These are phyloP conservation scores for Suhomyces choctaworum DNA, from an alignment of 1,139 yeast genomes.

Conservation along the genomic window DNA sequence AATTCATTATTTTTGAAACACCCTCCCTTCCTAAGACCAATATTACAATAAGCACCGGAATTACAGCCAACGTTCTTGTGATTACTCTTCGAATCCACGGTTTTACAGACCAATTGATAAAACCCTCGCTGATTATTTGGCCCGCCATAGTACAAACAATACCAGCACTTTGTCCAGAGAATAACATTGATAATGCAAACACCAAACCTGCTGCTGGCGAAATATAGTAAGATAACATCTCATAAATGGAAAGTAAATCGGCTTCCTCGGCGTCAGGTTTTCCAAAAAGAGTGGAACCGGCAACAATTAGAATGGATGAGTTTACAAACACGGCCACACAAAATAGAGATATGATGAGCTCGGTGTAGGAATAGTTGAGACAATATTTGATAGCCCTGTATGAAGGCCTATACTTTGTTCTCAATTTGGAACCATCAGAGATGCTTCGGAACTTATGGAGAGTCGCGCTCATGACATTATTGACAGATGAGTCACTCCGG, in stretches of 20 bases:
- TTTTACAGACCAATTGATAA: conserved; percentile 67
- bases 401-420: conserved; percentile 56
- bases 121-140: conserved; percentile 83
- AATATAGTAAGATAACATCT: conserved; percentile 53
- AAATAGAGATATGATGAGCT: conserved; percentile 63
- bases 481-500: conserved; percentile 18
- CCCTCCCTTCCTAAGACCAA: conserved; percentile 66
- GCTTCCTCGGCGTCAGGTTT: conserved; percentile 69
- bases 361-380: conserved; percentile 64
- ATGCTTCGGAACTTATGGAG: conserved; percentile 31
- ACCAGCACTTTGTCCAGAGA: conserved; percentile 82
- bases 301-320: conserved; percentile 70
- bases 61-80: conserved; percentile 68
- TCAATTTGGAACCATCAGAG: conserved; percentile 36
- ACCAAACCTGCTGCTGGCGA: conserved; percentile 76
- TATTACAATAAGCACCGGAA: conserved; percentile 70
- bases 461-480: conserved; percentile 24
- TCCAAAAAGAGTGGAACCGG: conserved; percentile 71
- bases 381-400: conserved; percentile 64
- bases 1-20: conserved; percentile 62
- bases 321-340: conserved; percentile 79
- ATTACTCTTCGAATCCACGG: conserved; percentile 78
- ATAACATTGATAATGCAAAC: conserved; percentile 72
- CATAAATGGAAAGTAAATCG: conserved; percentile 70
- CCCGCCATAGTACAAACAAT: conserved; percentile 88